Conservation (phyloP, 2,329 filamentous ascomycete species). For the Phialemoniopsis sp. region DNA sequence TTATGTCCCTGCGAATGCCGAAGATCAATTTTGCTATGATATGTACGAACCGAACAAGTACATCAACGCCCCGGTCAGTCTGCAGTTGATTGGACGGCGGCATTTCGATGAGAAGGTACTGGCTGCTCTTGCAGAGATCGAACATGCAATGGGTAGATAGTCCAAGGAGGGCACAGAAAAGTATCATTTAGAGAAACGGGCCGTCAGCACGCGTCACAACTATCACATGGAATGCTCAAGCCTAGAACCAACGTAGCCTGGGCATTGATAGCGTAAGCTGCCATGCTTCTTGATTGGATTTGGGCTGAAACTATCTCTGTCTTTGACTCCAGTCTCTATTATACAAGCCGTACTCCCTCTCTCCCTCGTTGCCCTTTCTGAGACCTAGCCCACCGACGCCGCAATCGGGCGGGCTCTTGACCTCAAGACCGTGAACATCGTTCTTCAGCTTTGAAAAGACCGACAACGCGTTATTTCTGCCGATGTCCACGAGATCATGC, state of each 20-base stretch:
- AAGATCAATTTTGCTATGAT: slow-evolving; percentile 13
- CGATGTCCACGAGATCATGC: slow-evolving; percentile 14
- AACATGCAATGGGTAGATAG: neutral
- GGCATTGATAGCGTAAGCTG: too few species aligned
- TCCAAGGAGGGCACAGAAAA: too few species aligned
- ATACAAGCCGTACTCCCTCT: slow-evolving; percentile 13
- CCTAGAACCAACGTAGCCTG: too few species aligned
- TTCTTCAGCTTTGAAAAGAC: slow-evolving; percentile 11
- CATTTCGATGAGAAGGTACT: slow-evolving; percentile 42
- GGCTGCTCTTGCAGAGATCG: slow-evolving; percentile 3
- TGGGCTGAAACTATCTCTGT: neutral
- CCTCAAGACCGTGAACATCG: slow-evolving; percentile 9
- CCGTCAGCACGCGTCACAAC: too few species aligned
- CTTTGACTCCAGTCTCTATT: slow-evolving; percentile 11
- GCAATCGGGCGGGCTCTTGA: slow-evolving; percentile 11
- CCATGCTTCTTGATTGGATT: too few species aligned
- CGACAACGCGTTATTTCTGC: slow-evolving; percentile 14
- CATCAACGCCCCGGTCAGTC: slow-evolving; percentile 40
- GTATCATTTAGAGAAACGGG: too few species aligned
- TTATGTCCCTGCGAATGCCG: slow-evolving; percentile 10
- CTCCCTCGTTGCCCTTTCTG: slow-evolving; percentile 5
- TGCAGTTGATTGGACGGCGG: slow-evolving; percentile 49
- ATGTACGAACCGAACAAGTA: slow-evolving; percentile 39
- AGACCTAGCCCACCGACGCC: slow-evolving; percentile 12
- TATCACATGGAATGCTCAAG: too few species aligned